Evolutionary conservation across 2,329 filamentous ascomycete species (phyloP), one percentile per base, ranked within the genome.

Genomic region (Paraphaeosphaeria minitans): DNA sequence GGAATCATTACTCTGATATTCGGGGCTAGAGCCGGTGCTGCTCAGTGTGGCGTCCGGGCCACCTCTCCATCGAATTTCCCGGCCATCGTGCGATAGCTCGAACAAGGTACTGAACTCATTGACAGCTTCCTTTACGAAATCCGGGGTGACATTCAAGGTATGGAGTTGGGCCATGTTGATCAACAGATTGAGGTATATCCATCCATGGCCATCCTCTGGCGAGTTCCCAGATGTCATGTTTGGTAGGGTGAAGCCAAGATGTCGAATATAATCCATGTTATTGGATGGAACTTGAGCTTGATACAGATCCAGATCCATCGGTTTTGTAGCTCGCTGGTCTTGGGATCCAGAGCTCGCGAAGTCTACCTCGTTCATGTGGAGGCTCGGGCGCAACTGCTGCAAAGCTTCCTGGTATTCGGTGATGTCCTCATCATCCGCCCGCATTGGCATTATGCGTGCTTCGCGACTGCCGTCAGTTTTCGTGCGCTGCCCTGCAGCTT

Each of bases 101-200:
- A 96, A 87, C 66, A 89, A 90, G 21, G 84, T 84, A 67, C 91
- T 94, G 64, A 87, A 85, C 51, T 90, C 86, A 0, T 81, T 79
- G 1, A 96, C 82, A 0, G 92, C 90, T 37, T 85, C 85, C 58
- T 90, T 87, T 42, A 95, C 87, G 67, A 94, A 93, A 27, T 89
- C 87, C 0, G 88, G 83, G 0, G 92, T 93, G 1, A 96, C 91
- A 59, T 92, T 93, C 65, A 95, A 83, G 0, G 93, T 94, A 67
- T 96, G 92, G 19, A 96, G 79, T 75, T 96, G 92, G 0, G 92
- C 92, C 81, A 96, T 84, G 69, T 89, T 93, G 71, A 89, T 88
- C 1, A 96, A 81, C 0, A 96, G 78, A 66, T 95, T 95, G 7
- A 95, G 78, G 66, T 93, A 94, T 0, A 94, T 86, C 91, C 91